Base-by-base conservation (phyloP, 768 basidiomycete genomes). In the Boletus rubropictus region DNA sequence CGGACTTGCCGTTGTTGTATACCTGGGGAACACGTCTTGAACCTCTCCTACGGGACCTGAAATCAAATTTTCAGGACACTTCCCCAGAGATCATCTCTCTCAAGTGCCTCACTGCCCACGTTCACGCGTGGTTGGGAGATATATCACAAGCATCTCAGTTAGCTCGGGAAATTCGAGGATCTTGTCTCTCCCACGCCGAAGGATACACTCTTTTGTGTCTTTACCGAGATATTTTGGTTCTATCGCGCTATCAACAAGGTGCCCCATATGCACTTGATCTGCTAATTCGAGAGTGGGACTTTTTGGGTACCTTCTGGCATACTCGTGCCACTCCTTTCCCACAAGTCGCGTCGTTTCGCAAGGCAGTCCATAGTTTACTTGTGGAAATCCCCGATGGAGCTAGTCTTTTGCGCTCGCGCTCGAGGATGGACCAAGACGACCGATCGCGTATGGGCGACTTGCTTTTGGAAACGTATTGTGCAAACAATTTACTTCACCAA, bases 381-480 rank as follows among this genome's bases (percentile, higher is more conserved):
- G 58, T 56, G 1, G 55, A 62, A 33, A 58, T 75, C 25, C 51
- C 61, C 15, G 58, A 73, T 44, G 71, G 72, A 1, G 57, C 57
- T 10, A 28, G 36, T 15, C 38, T 62, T 21, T 34, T 72, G 49
- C 37, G 21, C 51, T 49, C 58, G 39, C 44, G 58, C 34, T 46
- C 51, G 8, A 54, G 56, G 2, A 64, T 60, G 65, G 46, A 62
- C 28, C 43, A 49, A 41, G 54, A 60, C 14, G 64, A 60, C 17
- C 64, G 67, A 44, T 50, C 52, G 39, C 49, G 48, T 18, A 57
- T 72, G 12, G 73, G 72, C 9, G 57, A 69, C 39, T 56, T 78
- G 41, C 63, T 81, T 32, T 62, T 79, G 27, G 64, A 72, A 41
- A 62, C 67, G 1, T 68, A 73, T 32, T 71, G 70, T 39, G 33